Conservation (phyloP, 495 filamentous ascomycete genomes). For the Friedmanniomyces endolithicus region DNA sequence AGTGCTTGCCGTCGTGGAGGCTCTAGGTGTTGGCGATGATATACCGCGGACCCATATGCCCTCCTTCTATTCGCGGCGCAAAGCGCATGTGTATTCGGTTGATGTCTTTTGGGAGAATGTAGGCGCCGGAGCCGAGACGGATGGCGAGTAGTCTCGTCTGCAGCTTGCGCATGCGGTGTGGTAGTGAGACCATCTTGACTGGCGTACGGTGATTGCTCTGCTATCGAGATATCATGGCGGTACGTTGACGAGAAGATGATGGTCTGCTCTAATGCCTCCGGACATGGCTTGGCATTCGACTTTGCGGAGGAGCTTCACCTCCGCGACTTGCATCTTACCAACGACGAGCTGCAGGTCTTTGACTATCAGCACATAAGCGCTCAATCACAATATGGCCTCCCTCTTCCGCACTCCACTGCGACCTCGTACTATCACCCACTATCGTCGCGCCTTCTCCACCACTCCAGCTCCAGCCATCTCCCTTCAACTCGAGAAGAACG, state of each 20-base stretch:
- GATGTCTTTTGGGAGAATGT: slow-evolving; percentile 64
- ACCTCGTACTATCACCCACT: not conserved
- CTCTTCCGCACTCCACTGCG: slow-evolving; percentile 13
- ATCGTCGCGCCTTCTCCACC: slow-evolving; percentile 20
- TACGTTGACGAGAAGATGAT: not conserved
- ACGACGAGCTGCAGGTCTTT: not conserved
- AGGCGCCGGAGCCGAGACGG: slow-evolving; percentile 69
- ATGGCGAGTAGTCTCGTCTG: slow-evolving; percentile 59
- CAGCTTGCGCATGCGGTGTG: slow-evolving; percentile 67
- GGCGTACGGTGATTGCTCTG: not conserved
- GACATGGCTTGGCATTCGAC: not conserved
- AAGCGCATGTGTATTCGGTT: slow-evolving; percentile 77
- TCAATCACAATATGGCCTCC: slow-evolving; percentile 6
- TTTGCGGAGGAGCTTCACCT: too few species aligned
- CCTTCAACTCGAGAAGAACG: slow-evolving; percentile 17
- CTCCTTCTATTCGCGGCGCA: slow-evolving; percentile 47
- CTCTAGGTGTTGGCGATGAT: slow-evolving; percentile 7
- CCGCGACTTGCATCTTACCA: too few species aligned
- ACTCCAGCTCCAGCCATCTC: slow-evolving; percentile 2
- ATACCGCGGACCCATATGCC: slow-evolving; percentile 72
- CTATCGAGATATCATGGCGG: not conserved
- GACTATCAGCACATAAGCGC: not conserved
- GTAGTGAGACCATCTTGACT: slow-evolving; percentile 61
- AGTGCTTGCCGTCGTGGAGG: not conserved
- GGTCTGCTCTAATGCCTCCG: not conserved